Base-by-base conservation (phyloP, 345 rosid species). In the Euphorbia pulcherrima region DNA sequence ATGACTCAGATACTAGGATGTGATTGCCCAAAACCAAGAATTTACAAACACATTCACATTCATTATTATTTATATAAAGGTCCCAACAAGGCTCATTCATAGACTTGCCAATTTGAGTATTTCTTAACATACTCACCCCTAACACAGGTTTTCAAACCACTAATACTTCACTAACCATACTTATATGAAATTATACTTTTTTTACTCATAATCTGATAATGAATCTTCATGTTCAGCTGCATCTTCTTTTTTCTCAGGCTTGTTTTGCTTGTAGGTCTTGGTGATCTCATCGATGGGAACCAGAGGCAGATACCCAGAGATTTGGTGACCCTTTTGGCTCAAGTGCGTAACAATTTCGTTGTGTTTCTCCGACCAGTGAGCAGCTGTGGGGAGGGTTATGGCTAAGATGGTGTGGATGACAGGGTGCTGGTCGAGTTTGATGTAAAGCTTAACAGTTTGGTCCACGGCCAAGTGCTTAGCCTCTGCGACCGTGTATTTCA, bases 201-300 rank as follows among this genome's bases (percentile, higher is more conserved):
- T 35, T 70, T 73, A 87, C 44, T 90, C 91, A 0, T 82, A 69
- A 26, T 87, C 86, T 1, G 76, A 66, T 0, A 90, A 88, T 0
- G 92, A 88, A 76, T 69, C 77, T 0, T 76, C 60, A 16, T n/a
- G 41, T 1, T n/a, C 80, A 23, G 52, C 28, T 14, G 54, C 48
- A 67, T 78, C 79, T 40, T 20, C 80, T 71, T 75, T 78, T 77
- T 85, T 77, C 27, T 41, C 70, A 0, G 82, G 80, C 50, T 72
- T 69, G 6, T 72, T 80, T 33, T 80, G 81, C 74, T 87, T 72
- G 71, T 80, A 87, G 37, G 87, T 84, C 77, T 83, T 76, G 1
- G 79, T 72, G 12, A 90, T 76, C 62, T 87, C 93, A 62, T 84
- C 97, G 13, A 87, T 52, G 4, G 98, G 97, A 23, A 93, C 80